Evolutionary conservation across 345 rosid genomes (phyloP).

Genomic region (Citrus hindsii): DNA sequence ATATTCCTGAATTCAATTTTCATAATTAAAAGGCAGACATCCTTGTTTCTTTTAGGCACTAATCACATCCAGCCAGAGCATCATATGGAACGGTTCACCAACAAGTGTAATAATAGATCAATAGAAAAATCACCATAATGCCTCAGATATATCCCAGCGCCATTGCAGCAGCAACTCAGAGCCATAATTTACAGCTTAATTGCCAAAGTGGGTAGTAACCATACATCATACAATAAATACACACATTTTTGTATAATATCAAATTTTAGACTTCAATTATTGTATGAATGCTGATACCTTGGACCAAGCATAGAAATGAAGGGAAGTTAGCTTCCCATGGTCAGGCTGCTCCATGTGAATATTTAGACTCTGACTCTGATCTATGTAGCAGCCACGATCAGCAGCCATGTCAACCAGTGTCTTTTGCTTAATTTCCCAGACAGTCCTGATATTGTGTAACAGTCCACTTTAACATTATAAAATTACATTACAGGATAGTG

Average conservation of each 20-base stretch:
- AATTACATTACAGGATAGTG: neutral
- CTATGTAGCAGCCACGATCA: slow-evolving; percentile 85
- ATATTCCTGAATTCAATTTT: neutral
- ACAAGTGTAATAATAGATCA: neutral
- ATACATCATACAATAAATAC: neutral
- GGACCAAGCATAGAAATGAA: slow-evolving; percentile 80
- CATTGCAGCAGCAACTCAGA: neutral
- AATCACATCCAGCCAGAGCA: neutral
- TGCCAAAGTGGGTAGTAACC: neutral
- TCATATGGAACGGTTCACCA: neutral
- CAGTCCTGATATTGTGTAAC: slow-evolving; percentile 50
- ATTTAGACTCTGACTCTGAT: slow-evolving; percentile 91
- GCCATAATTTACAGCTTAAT: neutral
- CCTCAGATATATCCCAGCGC: neutral
- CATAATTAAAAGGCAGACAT: neutral
- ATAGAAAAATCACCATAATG: neutral
- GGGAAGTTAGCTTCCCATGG: slow-evolving; percentile 68
- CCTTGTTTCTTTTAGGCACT: neutral
- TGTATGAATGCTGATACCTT: slow-evolving; percentile 40
- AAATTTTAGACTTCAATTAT: neutral
- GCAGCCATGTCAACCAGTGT: slow-evolving; percentile 82
- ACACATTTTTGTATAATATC: neutral
- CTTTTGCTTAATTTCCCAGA: slow-evolving; percentile 94
- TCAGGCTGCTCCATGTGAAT: slow-evolving; percentile 83
- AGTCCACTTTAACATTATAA: neutral